These are phyloP conservation scores for Galeopsis tetrahit DNA, from an alignment of 257 asterid genomes.

Conservation along the genomic window DNA sequence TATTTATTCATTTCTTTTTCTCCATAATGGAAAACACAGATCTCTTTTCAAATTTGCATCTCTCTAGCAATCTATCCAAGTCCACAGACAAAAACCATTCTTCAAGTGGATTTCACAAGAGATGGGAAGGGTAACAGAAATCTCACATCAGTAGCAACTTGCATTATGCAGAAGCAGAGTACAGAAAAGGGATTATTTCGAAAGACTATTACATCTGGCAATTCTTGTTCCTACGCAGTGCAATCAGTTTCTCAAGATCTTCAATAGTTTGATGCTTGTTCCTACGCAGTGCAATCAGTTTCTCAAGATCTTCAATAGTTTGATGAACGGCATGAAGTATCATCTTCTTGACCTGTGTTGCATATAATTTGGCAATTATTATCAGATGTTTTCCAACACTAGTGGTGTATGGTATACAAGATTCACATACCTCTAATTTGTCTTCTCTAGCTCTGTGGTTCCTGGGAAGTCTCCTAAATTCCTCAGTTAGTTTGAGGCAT, in stretches of 20 bases:
- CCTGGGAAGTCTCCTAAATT: conserved; percentile 83
- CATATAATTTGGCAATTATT: conserved; percentile 14
- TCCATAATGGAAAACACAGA: not conserved
- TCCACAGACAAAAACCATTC: conserved; percentile 15
- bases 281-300: no score
- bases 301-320: conserved; percentile 65
- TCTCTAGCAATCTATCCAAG: not conserved
- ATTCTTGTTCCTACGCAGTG: conserved; percentile 6
- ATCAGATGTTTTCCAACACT: not conserved
- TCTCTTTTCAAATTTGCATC: not conserved
- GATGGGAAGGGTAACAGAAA: not conserved
- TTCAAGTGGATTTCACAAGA: not conserved
- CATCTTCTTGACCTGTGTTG: conserved; percentile 84
- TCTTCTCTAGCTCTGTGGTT: conserved; percentile 91
- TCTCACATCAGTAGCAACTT: not conserved
- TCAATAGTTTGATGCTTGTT: conserved; percentile 64
- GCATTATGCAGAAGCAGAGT: not conserved
- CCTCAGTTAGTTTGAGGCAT: conserved; percentile 78
- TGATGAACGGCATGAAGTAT: conserved; percentile 71
- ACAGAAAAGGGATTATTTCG: not conserved
- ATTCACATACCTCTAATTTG: conserved; percentile 81
- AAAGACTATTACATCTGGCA: conserved; percentile 11
- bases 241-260: conserved; percentile 57
- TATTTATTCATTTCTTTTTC: no score
- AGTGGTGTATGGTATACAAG: not conserved